phyloP scores from a whole-genome alignment of 495 filamentous ascomycete genomes.

The Neurospora sp. region DNA sequence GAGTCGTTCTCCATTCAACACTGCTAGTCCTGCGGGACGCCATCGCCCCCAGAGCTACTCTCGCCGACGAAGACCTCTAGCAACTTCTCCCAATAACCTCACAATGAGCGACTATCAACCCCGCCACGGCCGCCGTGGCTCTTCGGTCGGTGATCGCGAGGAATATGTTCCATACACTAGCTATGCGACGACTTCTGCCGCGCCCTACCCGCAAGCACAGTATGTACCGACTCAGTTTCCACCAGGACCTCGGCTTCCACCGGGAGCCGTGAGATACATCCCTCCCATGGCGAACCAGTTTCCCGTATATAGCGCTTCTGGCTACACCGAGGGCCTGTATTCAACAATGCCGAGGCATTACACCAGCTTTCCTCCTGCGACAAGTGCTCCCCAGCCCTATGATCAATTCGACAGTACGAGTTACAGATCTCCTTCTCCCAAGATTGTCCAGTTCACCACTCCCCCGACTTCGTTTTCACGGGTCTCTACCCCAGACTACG shows the following conservation, averaged over 20 bases:
- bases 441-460: neutral
- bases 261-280: neutral
- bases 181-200: neutral
- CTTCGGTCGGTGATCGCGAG: neutral
- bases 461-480: neutral
- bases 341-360: neutral
- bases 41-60: neutral
- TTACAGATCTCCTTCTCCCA: neutral
- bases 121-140: neutral
- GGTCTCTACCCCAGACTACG: neutral
- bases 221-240: neutral
- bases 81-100: neutral
- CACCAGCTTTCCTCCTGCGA: neutral
- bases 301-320: neutral
- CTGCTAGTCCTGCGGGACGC: neutral
- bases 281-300: neutral
- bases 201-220: neutral
- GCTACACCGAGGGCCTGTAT: neutral
- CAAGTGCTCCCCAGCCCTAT: neutral
- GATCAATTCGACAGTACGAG: neutral
- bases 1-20: neutral
- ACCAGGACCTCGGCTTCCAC: neutral
- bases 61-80: neutral
- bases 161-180: neutral
- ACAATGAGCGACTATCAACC: neutral